Conservation (phyloP, 495 filamentous ascomycete genomes). For the Talaromyces adpressus region DNA sequence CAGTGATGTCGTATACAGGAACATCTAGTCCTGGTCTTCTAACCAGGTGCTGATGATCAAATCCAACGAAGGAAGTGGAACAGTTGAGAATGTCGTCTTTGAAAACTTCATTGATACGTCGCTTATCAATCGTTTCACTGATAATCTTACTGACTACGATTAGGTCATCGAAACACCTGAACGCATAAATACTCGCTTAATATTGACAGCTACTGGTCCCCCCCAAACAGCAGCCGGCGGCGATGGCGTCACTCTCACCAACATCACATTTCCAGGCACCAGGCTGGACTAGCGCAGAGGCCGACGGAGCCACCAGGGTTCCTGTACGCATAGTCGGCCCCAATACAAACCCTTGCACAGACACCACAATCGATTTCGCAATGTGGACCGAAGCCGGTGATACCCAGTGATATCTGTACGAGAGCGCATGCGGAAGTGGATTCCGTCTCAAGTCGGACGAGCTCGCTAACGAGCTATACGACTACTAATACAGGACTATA, state of each 20-base stretch:
- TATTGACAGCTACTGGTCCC: constrained; percentile 50
- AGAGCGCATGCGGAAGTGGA: constrained; percentile 43
- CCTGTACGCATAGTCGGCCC: constrained; percentile 44
- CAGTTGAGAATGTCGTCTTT: constrained; percentile 44
- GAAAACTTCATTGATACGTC: constrained; percentile 49
- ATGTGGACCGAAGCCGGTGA: constrained; percentile 53
- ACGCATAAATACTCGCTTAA: constrained; percentile 47
- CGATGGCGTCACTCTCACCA: constrained; percentile 42
- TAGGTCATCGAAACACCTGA: constrained; percentile 43
- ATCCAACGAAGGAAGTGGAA: constrained; percentile 49
- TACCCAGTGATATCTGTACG: constrained; percentile 37
- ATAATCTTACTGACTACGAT: too few relatives aligned
- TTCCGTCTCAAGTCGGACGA: constrained; percentile 32
- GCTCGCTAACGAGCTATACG: constrained; percentile 17
- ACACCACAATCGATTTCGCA: constrained; percentile 46
- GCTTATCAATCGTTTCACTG: too few relatives aligned
- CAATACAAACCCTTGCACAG: constrained; percentile 42
- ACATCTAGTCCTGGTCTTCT: constrained; percentile 44
- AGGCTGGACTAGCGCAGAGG: too few relatives aligned
- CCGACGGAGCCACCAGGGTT: constrained; percentile 40
- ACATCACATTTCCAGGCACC: too few relatives aligned
- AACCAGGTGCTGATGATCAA: constrained; percentile 66
- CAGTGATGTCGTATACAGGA: constrained; percentile 39
- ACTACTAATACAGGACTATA: constrained; percentile 30
- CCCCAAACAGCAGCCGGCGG: constrained; percentile 26